Base-by-base conservation (phyloP, 345 rosid genomes). In the Populus davidiana region DNA sequence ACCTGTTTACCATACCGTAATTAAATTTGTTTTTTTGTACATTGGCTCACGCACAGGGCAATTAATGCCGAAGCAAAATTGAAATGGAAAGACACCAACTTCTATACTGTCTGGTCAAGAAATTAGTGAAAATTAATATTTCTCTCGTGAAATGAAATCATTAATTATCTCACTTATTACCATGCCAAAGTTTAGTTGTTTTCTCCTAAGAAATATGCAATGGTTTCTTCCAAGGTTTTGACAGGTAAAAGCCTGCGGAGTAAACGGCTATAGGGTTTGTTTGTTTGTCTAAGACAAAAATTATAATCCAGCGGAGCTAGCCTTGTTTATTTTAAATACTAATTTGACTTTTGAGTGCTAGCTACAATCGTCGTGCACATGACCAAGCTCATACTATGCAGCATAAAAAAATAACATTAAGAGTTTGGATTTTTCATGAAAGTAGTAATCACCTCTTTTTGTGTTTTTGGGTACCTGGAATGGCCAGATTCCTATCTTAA, bases 221-320 rank as follows among this genome's bases (percentile, higher is more conserved):
- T 49, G 74, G 73, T 61, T 80, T 75, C 21, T 73, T 44, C 80
- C 75, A 27, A 79, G 23, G 27, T 67, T 31, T 76, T 17, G 81
- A 78, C 84, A 78, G 73, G 77, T 54, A 49, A 80, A 71, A 70
- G 75, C 87, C 86, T 61, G 83, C 83, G 75, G 82, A 64, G 73
- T 67, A 81, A 84, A 52, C 56, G 74, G 67, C 43, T 63, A 0
- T 35, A 18, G 72, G 50, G 85, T 72, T 83, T 83, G 70, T 76
- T 82, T 71, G 83, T 63, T 35, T 67, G 73, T 59, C 27, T 66
- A 13, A 67, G 13, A 27, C 35, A 18, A 2, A 66, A 71, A 47
- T 23, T 3, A 23, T 3, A 59, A 49, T 67, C 69, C 5, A 12
- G 12, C 18, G 50, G 23, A 1, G 27, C 78, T 29, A 4, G 17